Conservation (phyloP, 2,329 filamentous ascomycete species). For the Akanthomyces lecanii region DNA sequence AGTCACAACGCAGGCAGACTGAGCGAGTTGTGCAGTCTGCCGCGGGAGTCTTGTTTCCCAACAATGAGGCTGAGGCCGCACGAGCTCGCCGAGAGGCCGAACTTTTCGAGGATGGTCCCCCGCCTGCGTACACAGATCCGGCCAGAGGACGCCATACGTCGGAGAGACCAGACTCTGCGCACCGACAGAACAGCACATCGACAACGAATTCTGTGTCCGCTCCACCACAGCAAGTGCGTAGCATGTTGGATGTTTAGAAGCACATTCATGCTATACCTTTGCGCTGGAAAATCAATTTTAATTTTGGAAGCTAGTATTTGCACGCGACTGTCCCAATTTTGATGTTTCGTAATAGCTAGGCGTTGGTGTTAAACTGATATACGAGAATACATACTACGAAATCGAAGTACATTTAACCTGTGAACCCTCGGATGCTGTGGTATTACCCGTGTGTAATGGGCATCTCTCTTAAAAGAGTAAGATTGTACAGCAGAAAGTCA, state of each 20-base stretch:
- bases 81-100: slow-evolving; percentile 35
- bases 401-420: background rate
- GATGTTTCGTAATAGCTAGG: slow-evolving; percentile 10
- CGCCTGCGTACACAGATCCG: slow-evolving; percentile 36
- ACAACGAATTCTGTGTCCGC: slow-evolving; percentile 43
- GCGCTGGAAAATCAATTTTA: background rate
- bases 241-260: slow-evolving; percentile 54
- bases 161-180: slow-evolving; percentile 28
- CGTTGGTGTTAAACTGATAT: slow-evolving; percentile 2
- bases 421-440: background rate
- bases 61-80: slow-evolving; percentile 27
- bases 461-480: background rate
- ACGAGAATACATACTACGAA: background rate
- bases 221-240: slow-evolving; percentile 52
- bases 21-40: slow-evolving; percentile 43
- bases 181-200: slow-evolving; percentile 42
- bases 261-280: background rate
- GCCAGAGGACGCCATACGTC: slow-evolving; percentile 24
- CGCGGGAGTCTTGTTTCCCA: slow-evolving; percentile 48
- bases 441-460: background rate
- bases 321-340: background rate
- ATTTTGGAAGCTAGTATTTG: background rate
- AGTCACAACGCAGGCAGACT: slow-evolving; percentile 40
- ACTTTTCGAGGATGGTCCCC: slow-evolving; percentile 42
- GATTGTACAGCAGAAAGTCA: background rate